These are phyloP conservation scores for Suillus subalutaceus DNA, from an alignment of 768 basidiomycete genomes.

Conservation along the genomic window DNA sequence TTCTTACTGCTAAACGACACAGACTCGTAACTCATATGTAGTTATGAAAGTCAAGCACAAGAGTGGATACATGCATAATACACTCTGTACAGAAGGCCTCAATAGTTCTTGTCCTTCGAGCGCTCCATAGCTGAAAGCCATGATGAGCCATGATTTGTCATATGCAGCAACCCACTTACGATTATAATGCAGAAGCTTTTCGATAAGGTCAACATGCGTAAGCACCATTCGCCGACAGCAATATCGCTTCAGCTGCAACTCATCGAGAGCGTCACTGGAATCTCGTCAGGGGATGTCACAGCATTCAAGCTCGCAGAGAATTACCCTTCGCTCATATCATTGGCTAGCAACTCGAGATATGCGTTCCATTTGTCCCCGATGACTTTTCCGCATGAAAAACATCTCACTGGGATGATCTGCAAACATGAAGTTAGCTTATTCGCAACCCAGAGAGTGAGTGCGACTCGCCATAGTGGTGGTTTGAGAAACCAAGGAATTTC, in stretches of 20 bases:
- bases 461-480: conserved; percentile 31
- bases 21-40: not conserved
- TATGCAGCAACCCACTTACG: conserved; percentile 54
- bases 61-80: not conserved
- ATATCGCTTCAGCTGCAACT: conserved; percentile 88
- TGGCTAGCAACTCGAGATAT: conserved; percentile 80
- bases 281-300: conserved; percentile 3
- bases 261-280: conserved; percentile 83
- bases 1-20: not conserved
- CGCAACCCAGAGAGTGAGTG: not conserved
- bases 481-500: not conserved
- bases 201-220: conserved; percentile 96
- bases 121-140: conserved; percentile 34
- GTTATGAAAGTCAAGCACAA: not conserved
- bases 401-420: conserved; percentile 95
- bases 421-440: not conserved
- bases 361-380: conserved; percentile 95
- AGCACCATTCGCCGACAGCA: conserved; percentile 97
- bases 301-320: not conserved
- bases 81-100: conserved; percentile 12
- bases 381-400: conserved; percentile 97
- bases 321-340: conserved; percentile 88
- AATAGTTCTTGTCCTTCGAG: conserved; percentile 30
- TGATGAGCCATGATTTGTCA: not conserved
- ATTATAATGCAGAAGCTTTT: conserved; percentile 95